Conservation (phyloP, 352 stramenopile genomes). For the Phytopythium oedochilum region DNA sequence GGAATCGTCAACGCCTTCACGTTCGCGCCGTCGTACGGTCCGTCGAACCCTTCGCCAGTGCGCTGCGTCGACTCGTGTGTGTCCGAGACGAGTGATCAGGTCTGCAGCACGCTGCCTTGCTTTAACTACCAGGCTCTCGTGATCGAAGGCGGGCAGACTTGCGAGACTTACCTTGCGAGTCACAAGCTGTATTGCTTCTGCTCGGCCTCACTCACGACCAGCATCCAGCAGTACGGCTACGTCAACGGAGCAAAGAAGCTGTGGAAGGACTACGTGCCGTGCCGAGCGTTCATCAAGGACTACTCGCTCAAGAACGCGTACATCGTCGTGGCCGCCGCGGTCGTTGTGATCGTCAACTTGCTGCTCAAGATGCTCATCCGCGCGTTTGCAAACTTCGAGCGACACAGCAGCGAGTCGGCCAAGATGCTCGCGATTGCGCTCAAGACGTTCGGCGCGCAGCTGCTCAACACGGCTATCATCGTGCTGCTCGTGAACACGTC, state of each 20-base stretch:
- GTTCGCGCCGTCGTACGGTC: neutral
- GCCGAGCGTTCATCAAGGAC: slow-evolving; percentile 59
- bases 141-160: slow-evolving; percentile 25
- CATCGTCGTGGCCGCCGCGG: slow-evolving; percentile 50
- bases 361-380: slow-evolving; percentile 74
- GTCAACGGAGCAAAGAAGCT: slow-evolving; percentile 45
- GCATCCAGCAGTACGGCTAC: slow-evolving; percentile 40
- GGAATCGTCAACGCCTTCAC: neutral
- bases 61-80: slow-evolving; percentile 59
- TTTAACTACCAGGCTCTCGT: slow-evolving; percentile 36
- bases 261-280: slow-evolving; percentile 51
- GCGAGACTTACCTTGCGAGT: slow-evolving; percentile 55
- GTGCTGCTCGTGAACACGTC: slow-evolving; percentile 74
- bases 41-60: neutral
- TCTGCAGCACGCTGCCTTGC: slow-evolving; percentile 62
- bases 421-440: slow-evolving; percentile 68
- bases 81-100: slow-evolving; percentile 37
- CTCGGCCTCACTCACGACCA: slow-evolving; percentile 36
- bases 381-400: slow-evolving; percentile 61
- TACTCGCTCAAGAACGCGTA: slow-evolving; percentile 65
- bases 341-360: slow-evolving; percentile 77
- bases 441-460: slow-evolving; percentile 79
- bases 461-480: slow-evolving; percentile 83
- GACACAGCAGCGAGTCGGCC: slow-evolving; percentile 70
- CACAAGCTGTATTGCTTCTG: slow-evolving; percentile 76